Evolutionary conservation across 2,329 filamentous ascomycete species (phyloP).

Genomic region (Ophiostoma ulmi): DNA sequence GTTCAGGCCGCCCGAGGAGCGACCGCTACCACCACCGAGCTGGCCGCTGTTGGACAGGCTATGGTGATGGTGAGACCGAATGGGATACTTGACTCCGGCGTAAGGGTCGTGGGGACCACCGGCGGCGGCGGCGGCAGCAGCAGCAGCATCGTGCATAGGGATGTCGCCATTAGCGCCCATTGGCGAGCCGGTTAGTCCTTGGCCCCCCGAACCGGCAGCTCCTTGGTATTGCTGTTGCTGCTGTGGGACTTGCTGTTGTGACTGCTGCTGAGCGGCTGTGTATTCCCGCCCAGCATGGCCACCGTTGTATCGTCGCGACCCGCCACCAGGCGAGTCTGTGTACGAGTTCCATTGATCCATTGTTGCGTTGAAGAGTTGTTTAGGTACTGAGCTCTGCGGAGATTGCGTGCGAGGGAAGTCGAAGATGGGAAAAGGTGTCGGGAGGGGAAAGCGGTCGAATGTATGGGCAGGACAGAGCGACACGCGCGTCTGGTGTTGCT

Average conservation of each 20-base stretch:
- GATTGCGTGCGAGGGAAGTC: not conserved
- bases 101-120: slow-evolving; percentile 60
- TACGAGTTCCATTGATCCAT: slow-evolving; percentile 65
- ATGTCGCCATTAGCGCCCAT: slow-evolving; percentile 62
- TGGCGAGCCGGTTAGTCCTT: slow-evolving; percentile 53
- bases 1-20: slow-evolving; percentile 55
- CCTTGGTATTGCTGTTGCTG: slow-evolving; percentile 29
- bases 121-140: slow-evolving; percentile 16
- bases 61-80: slow-evolving; percentile 72
- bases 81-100: slow-evolving; percentile 77
- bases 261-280: slow-evolving; percentile 27
- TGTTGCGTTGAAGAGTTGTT: not conserved
- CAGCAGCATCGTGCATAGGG: slow-evolving; percentile 72
- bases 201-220: slow-evolving; percentile 14
- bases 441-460: not conserved
- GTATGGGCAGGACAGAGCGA: not conserved
- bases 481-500: not conserved
- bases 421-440: not conserved
- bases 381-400: not conserved
- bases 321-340: slow-evolving; percentile 56
- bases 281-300: slow-evolving; percentile 33
- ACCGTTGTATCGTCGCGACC: slow-evolving; percentile 60
- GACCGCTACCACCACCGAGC: slow-evolving; percentile 20
- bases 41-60: slow-evolving; percentile 52
- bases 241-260: slow-evolving; percentile 28